phyloP scores from a whole-genome alignment of 768 basidiomycete genomes.

The Ramaria sp. region DNA sequence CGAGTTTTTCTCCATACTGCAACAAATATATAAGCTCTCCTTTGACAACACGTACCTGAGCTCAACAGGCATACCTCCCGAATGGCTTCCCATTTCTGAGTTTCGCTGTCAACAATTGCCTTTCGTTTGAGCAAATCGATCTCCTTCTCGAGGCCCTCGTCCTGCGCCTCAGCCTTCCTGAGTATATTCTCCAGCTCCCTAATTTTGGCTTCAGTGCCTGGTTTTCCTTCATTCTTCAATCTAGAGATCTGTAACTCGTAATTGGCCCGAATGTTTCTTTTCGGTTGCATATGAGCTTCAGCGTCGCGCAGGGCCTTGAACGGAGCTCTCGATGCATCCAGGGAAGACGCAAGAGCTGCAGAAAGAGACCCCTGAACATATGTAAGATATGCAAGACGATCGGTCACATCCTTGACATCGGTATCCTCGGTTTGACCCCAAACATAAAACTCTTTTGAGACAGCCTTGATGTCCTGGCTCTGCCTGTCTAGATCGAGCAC shows the following conservation, averaged over 20 bases:
- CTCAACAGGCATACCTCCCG: slow-evolving; percentile 45
- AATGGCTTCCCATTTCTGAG: slow-evolving; percentile 69
- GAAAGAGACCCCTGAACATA: slow-evolving; percentile 66
- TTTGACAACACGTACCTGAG: background rate
- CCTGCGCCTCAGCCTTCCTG: slow-evolving; percentile 50
- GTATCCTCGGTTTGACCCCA: slow-evolving; percentile 68
- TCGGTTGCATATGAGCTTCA: slow-evolving; percentile 49
- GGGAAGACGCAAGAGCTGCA: slow-evolving; percentile 43
- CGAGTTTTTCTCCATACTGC: slow-evolving; percentile 75
- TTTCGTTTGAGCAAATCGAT: slow-evolving; percentile 65
- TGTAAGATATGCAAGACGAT: slow-evolving; percentile 74
- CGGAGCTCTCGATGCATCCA: slow-evolving; percentile 54
- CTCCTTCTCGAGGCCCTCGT: slow-evolving; percentile 58
- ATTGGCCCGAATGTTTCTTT: slow-evolving; percentile 47
- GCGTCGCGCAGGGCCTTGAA: slow-evolving; percentile 66
- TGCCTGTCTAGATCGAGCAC: slow-evolving; percentile 63
- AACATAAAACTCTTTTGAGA: slow-evolving; percentile 77
- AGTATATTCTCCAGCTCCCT: slow-evolving; percentile 64
- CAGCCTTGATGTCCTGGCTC: slow-evolving; percentile 53
- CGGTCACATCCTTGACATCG: slow-evolving; percentile 76
- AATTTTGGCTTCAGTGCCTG: slow-evolving; percentile 55
- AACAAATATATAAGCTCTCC: background rate
- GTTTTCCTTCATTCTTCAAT: slow-evolving; percentile 57
- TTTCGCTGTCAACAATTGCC: slow-evolving; percentile 65
- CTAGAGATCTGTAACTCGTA: slow-evolving; percentile 51